Conservation (phyloP, 805 yeast species). For the Pichia deserticola region DNA sequence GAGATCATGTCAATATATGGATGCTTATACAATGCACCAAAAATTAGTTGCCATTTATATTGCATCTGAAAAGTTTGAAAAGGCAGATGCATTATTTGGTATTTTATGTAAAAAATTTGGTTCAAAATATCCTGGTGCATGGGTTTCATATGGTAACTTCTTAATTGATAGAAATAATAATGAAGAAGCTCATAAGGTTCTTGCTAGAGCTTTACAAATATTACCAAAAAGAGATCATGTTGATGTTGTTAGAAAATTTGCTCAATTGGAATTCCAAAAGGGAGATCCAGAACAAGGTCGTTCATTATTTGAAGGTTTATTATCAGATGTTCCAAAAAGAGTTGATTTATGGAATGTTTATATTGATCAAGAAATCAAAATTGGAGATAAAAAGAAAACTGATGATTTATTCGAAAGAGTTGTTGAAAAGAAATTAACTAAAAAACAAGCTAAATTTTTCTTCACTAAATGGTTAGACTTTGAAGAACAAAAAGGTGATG, state of each 20-base stretch:
- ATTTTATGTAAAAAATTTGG: conserved; percentile 76
- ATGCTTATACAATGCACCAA: conserved; percentile 71
- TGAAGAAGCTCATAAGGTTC: conserved; percentile 62
- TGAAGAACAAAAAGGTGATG: conserved; percentile 65
- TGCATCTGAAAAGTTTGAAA: conserved; percentile 60
- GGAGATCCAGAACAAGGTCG: conserved; percentile 95
- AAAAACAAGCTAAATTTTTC: conserved; percentile 91
- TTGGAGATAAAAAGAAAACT: conserved; percentile 55
- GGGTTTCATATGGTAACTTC: conserved; percentile 79
- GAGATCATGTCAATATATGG: conserved; percentile 88
- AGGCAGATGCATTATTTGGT: conserved; percentile 64
- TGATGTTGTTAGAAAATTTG: conserved; percentile 80
- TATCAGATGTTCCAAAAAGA: conserved; percentile 85
- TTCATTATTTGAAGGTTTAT: conserved; percentile 85
- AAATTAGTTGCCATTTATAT: conserved; percentile 70
- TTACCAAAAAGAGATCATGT: conserved; percentile 68
- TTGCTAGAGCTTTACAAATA: conserved; percentile 65
- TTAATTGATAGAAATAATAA: conserved; percentile 50
- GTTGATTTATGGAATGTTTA: conserved; percentile 93
- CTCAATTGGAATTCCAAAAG: conserved; percentile 74
- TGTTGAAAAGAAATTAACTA: conserved; percentile 53
- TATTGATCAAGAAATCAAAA: conserved; percentile 85
- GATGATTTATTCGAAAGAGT: conserved; percentile 83
- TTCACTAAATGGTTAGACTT: conserved; percentile 84
- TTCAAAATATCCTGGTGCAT: conserved; percentile 52